Evolutionary conservation across 2,329 filamentous ascomycete species (phyloP), one percentile per base, ranked within the genome.

Genomic region (Endocalyx cinctus): DNA sequence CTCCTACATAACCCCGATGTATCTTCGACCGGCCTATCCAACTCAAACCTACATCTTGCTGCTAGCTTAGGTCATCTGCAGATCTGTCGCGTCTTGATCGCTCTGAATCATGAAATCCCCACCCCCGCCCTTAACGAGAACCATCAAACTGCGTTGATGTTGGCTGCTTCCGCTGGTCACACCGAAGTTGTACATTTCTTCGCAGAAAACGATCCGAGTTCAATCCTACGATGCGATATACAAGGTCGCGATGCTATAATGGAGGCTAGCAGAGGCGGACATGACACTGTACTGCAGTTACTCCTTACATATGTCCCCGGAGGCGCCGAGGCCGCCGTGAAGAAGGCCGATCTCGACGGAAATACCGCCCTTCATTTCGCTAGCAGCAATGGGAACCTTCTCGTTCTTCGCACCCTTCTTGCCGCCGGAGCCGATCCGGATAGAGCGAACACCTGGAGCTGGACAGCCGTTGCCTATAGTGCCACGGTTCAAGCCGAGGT

Each of bases 281-380:
- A 81, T 52, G 78, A 82, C 43, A 82, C 77, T 0, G 70, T 72
- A 5, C 57, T 83, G n/a, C 78, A 82, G 54, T 70, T 82, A 34
- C 64, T 83, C 18, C 60, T 83, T 32, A 82, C 77, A 0, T 79
- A 73, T 46, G 70, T 67, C 1, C 75, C 77, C 6, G 62, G 62
- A n/a, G 74, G 74, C 11, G 64, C 73, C 0, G 57, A 59, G 15
- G 63, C 64, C 1, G 72, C 74, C 4, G 70, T 84, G 6, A 67
- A 67, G 28, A 65, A 70, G 18, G 66, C 70, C 4, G 87, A 94
- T 51, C 51, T 70, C 2, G 74, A 83, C 37, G 87, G 87, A n/a
- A 92, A 94, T 55, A 94, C 87, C 3, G 84, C 87, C 1, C 67
- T 94, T 27, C 87, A 94, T 61, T 88, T 92, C 62, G 88, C 88